Evolutionary conservation across 306 rosid species (phyloP), one percentile per base, ranked within the genome.

Genomic region (Psophocarpus tetragonolobus): DNA sequence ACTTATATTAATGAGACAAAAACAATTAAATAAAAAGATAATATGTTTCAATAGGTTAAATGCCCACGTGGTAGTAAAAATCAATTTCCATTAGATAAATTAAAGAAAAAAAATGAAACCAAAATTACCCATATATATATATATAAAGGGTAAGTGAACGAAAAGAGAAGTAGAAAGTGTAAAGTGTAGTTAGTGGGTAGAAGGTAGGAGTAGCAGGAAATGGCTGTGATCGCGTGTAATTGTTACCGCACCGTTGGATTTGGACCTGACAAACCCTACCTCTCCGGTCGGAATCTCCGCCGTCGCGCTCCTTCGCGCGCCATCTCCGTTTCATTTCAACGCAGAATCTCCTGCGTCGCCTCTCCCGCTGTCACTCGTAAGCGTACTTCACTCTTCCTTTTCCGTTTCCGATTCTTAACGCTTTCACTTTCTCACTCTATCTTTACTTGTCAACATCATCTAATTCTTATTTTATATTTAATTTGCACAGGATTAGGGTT

Each of bases 281-380:
- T 80, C 80, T 75, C 88, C 12, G 14, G 51, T 36, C 68, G 20
- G 10, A 50, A 3, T 81, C 82, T 82, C 78, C 87, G 73, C 35
- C 73, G 21, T 48, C 44, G 73, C n/a, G 0, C 70, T 68, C 48
- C 70, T 42, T 44, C 8, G n/a, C 73, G 39, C 35, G 6, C 73
- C 26, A 0, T 58, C 38, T 58, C 77, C 6, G 42, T 79, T 61
- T 71, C 71, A 15, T 61, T 3, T 13, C 65, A 24, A 1, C 27
- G 44, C 47, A 4, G 61, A 64, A 71, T 92, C 36, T 80, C 91
- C 20, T 92, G 92, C 84, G 87, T 76, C 77, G 70, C 80, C 73
- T 60, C 87, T 50, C 36, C 90, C 11, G 57, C 84, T 2, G 61
- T 62, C 27, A 50, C 47, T 27, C 83, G 58, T 73, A 77, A 78